These are phyloP conservation scores for Pleurotus cornucopiae DNA, from an alignment of 768 basidiomycete genomes.

Conservation along the genomic window DNA sequence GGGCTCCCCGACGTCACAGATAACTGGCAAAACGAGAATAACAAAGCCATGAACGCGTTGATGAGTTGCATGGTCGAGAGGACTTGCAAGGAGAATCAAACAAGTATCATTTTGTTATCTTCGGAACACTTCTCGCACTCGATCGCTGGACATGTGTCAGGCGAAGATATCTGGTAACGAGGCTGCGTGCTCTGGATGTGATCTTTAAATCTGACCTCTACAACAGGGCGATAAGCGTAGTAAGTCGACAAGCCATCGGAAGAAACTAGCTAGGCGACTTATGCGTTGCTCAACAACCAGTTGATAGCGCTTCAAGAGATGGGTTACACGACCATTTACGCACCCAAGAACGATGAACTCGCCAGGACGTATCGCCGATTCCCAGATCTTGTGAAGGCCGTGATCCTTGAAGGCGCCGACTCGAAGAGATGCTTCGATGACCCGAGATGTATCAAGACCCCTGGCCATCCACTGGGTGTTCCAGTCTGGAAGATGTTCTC, in stretches of 20 bases:
- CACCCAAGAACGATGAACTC: background rate
- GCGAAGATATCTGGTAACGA: background rate
- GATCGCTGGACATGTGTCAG: background rate
- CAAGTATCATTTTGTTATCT: background rate
- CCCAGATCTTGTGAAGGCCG: conserved; percentile 26
- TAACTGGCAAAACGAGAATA: background rate
- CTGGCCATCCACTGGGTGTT: conserved; percentile 26
- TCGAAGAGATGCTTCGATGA: background rate
- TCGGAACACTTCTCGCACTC: background rate
- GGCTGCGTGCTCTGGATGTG: background rate
- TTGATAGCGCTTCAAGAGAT: background rate
- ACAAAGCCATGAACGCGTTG: background rate
- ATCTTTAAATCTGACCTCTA: background rate
- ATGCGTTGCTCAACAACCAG: background rate
- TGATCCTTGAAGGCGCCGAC: conserved; percentile 5
- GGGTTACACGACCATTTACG: conserved; percentile 1
- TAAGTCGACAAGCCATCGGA: background rate
- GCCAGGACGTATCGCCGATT: conserved; percentile 13
- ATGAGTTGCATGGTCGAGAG: background rate
- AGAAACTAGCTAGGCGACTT: background rate
- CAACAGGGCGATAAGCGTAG: background rate
- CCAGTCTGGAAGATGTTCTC: conserved; percentile 34
- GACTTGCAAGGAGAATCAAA: background rate
- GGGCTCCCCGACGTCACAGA: background rate
- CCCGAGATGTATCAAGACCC: conserved; percentile 20